Conservation (phyloP, 176 grass and related monocot species). For the Puccinellia tenuiflora region DNA sequence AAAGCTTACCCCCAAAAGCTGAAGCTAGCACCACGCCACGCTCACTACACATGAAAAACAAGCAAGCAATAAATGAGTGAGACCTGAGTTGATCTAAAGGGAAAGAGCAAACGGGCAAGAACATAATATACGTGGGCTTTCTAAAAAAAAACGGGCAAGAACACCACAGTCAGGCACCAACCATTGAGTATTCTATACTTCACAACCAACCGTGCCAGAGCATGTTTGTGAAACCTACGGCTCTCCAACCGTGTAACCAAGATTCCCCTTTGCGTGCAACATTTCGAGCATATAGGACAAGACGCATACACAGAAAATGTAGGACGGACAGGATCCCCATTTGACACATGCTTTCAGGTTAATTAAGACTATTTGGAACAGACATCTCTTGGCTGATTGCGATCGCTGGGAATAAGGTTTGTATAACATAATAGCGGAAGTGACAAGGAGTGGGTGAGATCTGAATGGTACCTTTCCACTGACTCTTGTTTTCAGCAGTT, state of each 20-base stretch:
- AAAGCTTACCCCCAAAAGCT: slow-evolving; percentile 9
- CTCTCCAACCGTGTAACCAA: neutral
- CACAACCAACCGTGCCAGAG: neutral
- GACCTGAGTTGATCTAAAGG: neutral
- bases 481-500: neutral
- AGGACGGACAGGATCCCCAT: neutral
- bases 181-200: slow-evolving; percentile 7
- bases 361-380: slow-evolving; percentile 16
- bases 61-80: slow-evolving; percentile 7
- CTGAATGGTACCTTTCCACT: slow-evolving; percentile 28
- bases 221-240: neutral
- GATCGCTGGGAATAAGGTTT: neutral
- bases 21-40: neutral
- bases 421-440: neutral
- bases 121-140: too few relatives aligned
- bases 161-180: neutral
- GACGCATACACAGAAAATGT: neutral
- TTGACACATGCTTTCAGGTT: neutral
- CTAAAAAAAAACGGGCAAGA: slow-evolving; percentile 17
- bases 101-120: slow-evolving; percentile 9
- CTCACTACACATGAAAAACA: slow-evolving; percentile 25
- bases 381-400: slow-evolving; percentile 9
- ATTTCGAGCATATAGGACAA: slow-evolving; percentile 12
- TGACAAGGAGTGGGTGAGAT: slow-evolving; percentile 18
- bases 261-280: neutral